These are phyloP conservation scores for Oxyria digyna DNA, from an alignment of 148 eudicot genomes.

Conservation along the genomic window DNA sequence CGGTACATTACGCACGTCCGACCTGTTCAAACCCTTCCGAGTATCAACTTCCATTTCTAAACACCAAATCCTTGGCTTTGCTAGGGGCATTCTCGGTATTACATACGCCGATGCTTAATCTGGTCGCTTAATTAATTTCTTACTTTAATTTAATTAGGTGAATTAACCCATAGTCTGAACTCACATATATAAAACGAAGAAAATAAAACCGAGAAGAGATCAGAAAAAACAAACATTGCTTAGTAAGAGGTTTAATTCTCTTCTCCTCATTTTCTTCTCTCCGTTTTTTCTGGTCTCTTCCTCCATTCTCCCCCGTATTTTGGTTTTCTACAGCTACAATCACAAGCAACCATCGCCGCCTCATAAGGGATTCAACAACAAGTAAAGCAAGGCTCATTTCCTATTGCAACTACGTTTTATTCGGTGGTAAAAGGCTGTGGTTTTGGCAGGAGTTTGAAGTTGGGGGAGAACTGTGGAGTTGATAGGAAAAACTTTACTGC, in stretches of 20 bases:
- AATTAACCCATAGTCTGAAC: neutral
- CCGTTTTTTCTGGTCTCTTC: neutral
- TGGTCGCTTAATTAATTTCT: neutral
- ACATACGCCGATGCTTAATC: neutral
- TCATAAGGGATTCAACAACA: neutral
- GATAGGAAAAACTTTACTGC: neutral
- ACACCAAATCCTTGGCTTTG: neutral
- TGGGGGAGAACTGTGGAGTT: neutral
- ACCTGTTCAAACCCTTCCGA: neutral
- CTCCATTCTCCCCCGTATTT: neutral
- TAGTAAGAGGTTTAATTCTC: constrained; percentile 5
- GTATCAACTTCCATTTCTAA: neutral
- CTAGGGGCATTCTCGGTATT: neutral
- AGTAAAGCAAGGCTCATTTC: constrained; percentile 4
- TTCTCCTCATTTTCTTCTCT: neutral
- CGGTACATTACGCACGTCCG: constrained; percentile 7
- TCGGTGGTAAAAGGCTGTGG: neutral
- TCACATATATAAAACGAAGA: neutral
- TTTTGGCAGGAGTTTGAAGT: constrained; percentile 4
- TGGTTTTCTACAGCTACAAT: neutral
- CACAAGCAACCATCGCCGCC: constrained; percentile 6
- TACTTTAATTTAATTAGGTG: neutral
- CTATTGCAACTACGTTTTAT: neutral
- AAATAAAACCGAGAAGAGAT: neutral
- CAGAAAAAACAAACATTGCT: neutral